Evolutionary conservation across 495 filamentous ascomycete genomes (phyloP), one percentile per base, ranked within the genome.

Genomic region (Chaetomidium leptoderma): DNA sequence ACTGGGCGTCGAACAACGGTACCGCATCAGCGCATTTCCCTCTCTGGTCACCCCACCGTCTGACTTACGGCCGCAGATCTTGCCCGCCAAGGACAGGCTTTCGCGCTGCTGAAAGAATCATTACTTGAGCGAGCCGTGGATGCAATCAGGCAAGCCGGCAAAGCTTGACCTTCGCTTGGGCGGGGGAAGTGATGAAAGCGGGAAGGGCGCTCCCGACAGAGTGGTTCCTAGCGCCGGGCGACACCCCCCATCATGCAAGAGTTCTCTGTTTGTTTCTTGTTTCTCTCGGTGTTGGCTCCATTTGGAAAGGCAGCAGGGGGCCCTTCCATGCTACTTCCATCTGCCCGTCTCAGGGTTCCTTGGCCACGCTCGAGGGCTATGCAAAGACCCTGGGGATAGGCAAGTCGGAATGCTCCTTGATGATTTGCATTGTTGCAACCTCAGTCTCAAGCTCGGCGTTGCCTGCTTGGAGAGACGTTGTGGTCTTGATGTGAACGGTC

Each of bases 341-440:
- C n/a, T n/a, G n/a, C n/a, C n/a, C n/a, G n/a, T n/a, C n/a, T n/a
- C n/a, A n/a, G n/a, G n/a, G n/a, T n/a, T n/a, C n/a, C n/a, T n/a
- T n/a, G n/a, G n/a, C n/a, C n/a, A n/a, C n/a, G n/a, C n/a, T 33
- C 43, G 30, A 45, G 9, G 10, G 60, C 53, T 57, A 56, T 5
- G 53, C 63, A 33, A 61, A 60, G 13, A 66, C 55, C 39, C 47
- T 40, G 10, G 66, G 66, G 6, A 64, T 47, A 33, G 60, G 53
- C 16, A 63, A 16, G 11, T 32, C 42, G 6, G 59, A 53, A 36
- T 50, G 47, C 30, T 50, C 32, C 47, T 36, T 36, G 47, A 50
- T 24, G 7, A 36, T 36, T 26, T 36, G 47, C 47, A 24, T 50
- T 24, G 47, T 50, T 35, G 47, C 32, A 13, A 50, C 32, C 47